These are phyloP conservation scores for Mycena kentingensis DNA, from an alignment of 768 basidiomycete genomes.

Conservation along the genomic window DNA sequence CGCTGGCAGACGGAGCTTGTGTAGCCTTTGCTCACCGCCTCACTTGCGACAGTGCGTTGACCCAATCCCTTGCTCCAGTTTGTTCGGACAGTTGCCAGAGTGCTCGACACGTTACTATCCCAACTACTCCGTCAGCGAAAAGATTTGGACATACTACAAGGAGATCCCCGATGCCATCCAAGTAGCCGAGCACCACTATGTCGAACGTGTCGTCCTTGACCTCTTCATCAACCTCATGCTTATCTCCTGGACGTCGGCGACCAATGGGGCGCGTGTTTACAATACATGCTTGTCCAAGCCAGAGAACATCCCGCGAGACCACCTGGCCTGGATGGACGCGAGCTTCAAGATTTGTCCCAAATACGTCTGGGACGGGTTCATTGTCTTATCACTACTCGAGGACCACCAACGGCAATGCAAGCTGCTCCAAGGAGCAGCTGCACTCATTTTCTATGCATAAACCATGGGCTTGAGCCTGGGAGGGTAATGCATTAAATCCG, in stretches of 20 bases:
- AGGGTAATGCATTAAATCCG: too few species aligned
- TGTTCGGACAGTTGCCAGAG: slow-evolving; percentile 12
- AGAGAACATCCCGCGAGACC: too few species aligned
- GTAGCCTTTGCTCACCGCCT: not conserved
- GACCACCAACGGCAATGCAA: slow-evolving; percentile 15
- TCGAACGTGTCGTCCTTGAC: too few species aligned
- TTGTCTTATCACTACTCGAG: slow-evolving; percentile 27
- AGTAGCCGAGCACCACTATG: slow-evolving; percentile 33
- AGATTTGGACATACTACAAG: slow-evolving; percentile 25
- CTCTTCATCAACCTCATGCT: slow-evolving; percentile 27
- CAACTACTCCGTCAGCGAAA: slow-evolving; percentile 26
- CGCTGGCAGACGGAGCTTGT: too few species aligned
- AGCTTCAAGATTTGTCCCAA: too few species aligned
- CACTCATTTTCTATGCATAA: too few species aligned
- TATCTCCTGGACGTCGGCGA: slow-evolving; percentile 27
- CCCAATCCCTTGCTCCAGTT: not conserved
- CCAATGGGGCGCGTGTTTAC: too few species aligned
- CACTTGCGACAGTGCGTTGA: not conserved
- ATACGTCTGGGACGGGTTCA: too few species aligned
- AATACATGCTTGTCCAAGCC: too few species aligned
- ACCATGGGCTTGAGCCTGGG: too few species aligned
- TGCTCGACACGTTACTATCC: slow-evolving; percentile 31
- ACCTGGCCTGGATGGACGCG: too few species aligned
- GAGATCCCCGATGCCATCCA: slow-evolving; percentile 27
- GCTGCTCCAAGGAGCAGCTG: too few species aligned